phyloP scores from a whole-genome alignment of 495 filamentous ascomycete genomes.

The Penicillium pancosmium region DNA sequence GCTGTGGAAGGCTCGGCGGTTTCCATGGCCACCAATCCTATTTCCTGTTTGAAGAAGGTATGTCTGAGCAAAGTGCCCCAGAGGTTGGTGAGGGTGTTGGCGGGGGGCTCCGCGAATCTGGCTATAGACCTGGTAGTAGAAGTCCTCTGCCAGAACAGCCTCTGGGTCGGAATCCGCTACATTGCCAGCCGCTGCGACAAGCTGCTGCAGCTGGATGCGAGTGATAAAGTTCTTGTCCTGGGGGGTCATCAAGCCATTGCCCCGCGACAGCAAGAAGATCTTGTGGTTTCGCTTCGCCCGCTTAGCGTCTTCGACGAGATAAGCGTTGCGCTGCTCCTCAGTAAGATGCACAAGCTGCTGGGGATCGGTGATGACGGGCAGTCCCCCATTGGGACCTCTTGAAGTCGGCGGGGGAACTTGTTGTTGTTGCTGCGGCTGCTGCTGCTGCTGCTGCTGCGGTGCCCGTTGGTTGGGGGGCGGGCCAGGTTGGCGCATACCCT shows the following conservation, averaged over 20 bases:
- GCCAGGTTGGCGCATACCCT: constrained; percentile 33
- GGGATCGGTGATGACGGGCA: constrained; percentile 65
- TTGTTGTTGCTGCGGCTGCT: constrained; percentile 25
- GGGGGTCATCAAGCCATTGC: constrained; percentile 97
- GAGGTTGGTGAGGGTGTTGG: constrained; percentile 84
- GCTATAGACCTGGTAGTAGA: constrained; percentile 97
- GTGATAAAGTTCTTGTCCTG: constrained; percentile 99
- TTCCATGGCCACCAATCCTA: constrained; percentile 64
- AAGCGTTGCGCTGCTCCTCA: constrained; percentile 77
- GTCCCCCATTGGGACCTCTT: constrained; percentile 29
- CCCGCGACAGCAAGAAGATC: constrained; percentile 88
- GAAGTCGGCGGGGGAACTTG: constrained; percentile 32
- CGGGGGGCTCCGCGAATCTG: constrained; percentile 88
- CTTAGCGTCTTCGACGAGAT: constrained; percentile 87
- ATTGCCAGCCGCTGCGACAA: constrained; percentile 88
- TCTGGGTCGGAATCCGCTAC: constrained; percentile 78
- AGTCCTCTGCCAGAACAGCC: constrained; percentile 83
- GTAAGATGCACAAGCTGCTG: constrained; percentile 75
- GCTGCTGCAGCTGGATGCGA: constrained; percentile 93
- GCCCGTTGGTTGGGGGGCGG: constrained; percentile 27
- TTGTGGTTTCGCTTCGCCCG: constrained; percentile 98
- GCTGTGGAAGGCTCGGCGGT: constrained; percentile 67
- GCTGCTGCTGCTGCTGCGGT: constrained; percentile 20
- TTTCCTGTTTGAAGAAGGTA: constrained; percentile 93
- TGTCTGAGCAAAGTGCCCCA: constrained; percentile 96